Conservation (phyloP, 2,329 filamentous ascomycete species). For the Hawksworthiomyces lignivorus region DNA sequence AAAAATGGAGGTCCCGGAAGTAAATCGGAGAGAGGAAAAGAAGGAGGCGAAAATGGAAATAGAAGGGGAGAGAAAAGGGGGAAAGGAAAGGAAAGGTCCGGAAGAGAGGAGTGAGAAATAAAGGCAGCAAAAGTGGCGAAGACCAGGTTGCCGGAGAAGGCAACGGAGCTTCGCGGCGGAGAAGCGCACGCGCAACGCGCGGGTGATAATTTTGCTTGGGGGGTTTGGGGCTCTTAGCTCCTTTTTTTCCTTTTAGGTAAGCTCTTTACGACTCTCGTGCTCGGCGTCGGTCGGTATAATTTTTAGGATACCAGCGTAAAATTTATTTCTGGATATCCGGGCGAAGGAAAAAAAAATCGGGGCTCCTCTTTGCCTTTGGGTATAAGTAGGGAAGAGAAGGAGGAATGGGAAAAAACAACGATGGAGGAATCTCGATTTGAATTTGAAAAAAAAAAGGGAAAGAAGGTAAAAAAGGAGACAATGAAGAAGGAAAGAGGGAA, state of each 20-base stretch:
- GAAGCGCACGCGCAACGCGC: slow-evolving; percentile 3
- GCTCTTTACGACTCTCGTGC: no score
- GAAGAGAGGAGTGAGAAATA: slow-evolving; percentile 10
- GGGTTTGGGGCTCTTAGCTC: slow-evolving; percentile 1
- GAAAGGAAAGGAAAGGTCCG: slow-evolving; percentile 11
- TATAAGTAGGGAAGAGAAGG: neutral
- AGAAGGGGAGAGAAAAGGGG: neutral
- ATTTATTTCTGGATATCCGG: neutral
- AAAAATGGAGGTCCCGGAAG: neutral
- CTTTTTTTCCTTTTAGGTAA: neutral
- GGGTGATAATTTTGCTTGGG: neutral
- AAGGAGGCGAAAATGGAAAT: neutral
- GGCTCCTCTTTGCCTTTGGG: no score
- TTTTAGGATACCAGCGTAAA: neutral
- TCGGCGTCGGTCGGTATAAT: slow-evolving; percentile 8
- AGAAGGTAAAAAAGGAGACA: neutral
- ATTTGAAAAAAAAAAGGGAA: slow-evolving; percentile 1
- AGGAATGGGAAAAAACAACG: neutral
- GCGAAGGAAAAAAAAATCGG: neutral
- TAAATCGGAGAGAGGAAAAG: neutral
- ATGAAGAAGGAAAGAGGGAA: neutral
- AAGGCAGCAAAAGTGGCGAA: slow-evolving; percentile 1
- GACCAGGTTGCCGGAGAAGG: slow-evolving; percentile 8
- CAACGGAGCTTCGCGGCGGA: slow-evolving; percentile 12
- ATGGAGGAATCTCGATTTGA: no score